Evolutionary conservation across 1,284 basidiomycete genomes (phyloP), one percentile per base, ranked within the genome.

Genomic region (Phlebopus sp.): DNA sequence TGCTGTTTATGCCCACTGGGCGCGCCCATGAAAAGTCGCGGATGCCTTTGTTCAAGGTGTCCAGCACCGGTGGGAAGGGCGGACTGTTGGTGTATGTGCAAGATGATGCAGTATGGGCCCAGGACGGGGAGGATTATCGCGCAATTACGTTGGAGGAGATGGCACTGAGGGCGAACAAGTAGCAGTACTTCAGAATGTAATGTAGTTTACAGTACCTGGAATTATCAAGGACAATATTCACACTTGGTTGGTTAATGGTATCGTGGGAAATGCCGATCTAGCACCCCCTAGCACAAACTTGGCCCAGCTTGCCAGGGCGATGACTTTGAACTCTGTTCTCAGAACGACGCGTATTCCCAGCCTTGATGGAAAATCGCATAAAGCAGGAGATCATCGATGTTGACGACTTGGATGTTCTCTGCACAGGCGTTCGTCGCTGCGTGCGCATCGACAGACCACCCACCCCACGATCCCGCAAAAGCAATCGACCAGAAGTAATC

Each of bases 101-200:
- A 55, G 92, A 95, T 59, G 92, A 96, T 67, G 91, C 90, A 1
- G 86, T 94, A 21, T 95, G 88, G 88, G 84, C 82, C 7, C 72
- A 79, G 2, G 68, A 69, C 15, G 76, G 77, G 36, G 75, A 77
- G 14, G 79, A 82, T 17, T 84, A 78, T 62, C 67, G 75, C 42
- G 84, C 85, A 10, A 77, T 88, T 35, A 68, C 77, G 2, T 59
- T 87, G 59, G 84, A 87, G 59, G 78, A 80, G 52, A 85, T 88
- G 79, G 84, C 89, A 30, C 63, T 82, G 37, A 75, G 79, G 56
- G 87, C 86, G 13, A 73, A 53, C 39, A 67, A 62, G 31, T 63
- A 53, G 46, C 27, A 29, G 27, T 29, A 29, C 27, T 29, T 29
- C 9, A 8, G 27, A 11, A 29, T 29, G 10, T 29, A 29, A 29